Conservation (phyloP, 345 rosid genomes). For the Hibiscus mutabilis region DNA sequence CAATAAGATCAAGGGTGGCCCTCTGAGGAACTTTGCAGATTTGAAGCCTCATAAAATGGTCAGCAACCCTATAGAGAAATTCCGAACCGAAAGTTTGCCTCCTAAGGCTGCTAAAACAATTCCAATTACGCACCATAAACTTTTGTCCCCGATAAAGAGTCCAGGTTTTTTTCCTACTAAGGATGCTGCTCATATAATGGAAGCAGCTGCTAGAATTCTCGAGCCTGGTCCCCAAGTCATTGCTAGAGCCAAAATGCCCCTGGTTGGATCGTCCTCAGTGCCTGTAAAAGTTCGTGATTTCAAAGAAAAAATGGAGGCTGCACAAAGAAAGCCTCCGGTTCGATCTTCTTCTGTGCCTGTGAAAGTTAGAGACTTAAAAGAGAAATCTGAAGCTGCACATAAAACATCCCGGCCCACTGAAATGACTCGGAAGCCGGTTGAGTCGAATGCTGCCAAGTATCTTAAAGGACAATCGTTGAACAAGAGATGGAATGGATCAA, state of each 20-base stretch:
- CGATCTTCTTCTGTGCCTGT: slow-evolving; percentile 31
- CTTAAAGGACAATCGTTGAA: slow-evolving; percentile 58
- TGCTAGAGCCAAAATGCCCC: slow-evolving; percentile 40
- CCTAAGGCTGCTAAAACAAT: slow-evolving; percentile 92
- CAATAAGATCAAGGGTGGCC: slow-evolving; percentile 36
- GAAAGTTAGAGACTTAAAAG: slow-evolving; percentile 38
- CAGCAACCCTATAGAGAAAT: slow-evolving; percentile 75
- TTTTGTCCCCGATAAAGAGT: slow-evolving; percentile 88
- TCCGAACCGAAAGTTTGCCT: slow-evolving; percentile 91
- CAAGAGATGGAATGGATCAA: slow-evolving; percentile 64
- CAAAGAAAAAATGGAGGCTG: slow-evolving; percentile 59
- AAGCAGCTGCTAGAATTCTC: slow-evolving; percentile 86
- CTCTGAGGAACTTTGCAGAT: slow-evolving; percentile 23
- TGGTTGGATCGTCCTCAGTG: slow-evolving; percentile 49
- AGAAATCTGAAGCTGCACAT: slow-evolving; percentile 41
- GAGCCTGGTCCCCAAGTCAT: slow-evolving; percentile 44
- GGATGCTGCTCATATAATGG: slow-evolving; percentile 94
- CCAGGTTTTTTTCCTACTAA: slow-evolving; percentile 71
- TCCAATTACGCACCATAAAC: slow-evolving; percentile 81
- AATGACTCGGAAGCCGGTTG: slow-evolving; percentile 35
- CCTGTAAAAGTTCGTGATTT: slow-evolving; percentile 59
- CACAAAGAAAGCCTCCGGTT: slow-evolving; percentile 37
- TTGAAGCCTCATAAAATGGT: slow-evolving; percentile 39
- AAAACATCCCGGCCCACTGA: slow-evolving; percentile 38
- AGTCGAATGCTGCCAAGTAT: slow-evolving; percentile 46